Base-by-base conservation (phyloP, 805 yeast genomes). In the Ogataea chonburiensis region DNA sequence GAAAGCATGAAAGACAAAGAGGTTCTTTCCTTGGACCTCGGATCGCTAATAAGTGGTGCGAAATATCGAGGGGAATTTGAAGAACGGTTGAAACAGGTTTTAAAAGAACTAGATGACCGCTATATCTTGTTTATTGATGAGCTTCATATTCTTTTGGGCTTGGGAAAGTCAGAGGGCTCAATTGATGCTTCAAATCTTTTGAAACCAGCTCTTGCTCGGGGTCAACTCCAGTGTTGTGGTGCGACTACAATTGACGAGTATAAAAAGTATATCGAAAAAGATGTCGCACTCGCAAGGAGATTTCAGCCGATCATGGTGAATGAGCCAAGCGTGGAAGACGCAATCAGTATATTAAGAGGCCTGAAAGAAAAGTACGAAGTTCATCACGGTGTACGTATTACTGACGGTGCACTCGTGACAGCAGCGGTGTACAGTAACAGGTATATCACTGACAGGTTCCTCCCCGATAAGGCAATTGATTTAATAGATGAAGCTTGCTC, bases 401-500 rank as follows among this genome's bases (percentile, higher is more conserved):
- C 91, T 3, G 98, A 91, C 56, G 75, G 88, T 31, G 96, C 98
- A 0, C 68, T 91, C 38, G 97, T 91, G 2, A 84, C 96, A 0
- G 96, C 98, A 9, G 96, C 96, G 0, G 80, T 86, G 5, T 77
- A 89, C 55, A 79, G 94, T 31, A 86, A 87, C 55, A 73, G 98
- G 46, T 91, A 91, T 58, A 86, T 91, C 38, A 84, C 94, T 3
- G 97, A 91, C 58, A 66, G 98, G 37, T 88, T 79, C 53, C 66
- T 91, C 24, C 98, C 98, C 1, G 98, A 91, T 56, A 91, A 91
- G 66, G 98, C 98, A 14, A 91, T 91, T 47, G 98, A 91, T 61
- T 72, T 91, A 47, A 93, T 91, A 2, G 98, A 91, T 63, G 98
- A 91, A 58, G 97, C 98, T 0, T 89, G 98, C 65, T 93, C 97